A percentile compares a stretch with the other conserved stretches of the same genome.
Evolutionary conservation across 495 filamentous ascomycete genomes (phyloP).

Genomic region (Neurospora sp.): DNA sequence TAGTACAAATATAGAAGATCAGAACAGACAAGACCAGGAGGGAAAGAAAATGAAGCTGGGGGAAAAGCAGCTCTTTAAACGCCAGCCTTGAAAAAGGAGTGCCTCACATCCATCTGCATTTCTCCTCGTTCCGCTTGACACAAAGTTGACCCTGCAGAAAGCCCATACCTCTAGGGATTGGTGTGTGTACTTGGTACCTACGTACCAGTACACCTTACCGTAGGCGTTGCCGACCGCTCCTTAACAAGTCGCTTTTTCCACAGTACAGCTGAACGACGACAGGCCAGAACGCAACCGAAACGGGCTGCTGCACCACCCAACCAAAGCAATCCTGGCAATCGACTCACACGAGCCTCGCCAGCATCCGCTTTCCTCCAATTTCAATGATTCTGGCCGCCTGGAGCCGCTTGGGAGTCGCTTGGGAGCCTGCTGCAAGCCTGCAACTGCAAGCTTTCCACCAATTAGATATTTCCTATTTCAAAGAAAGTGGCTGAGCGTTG

Average conservation of each 20-base stretch:
- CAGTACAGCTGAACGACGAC: not conserved
- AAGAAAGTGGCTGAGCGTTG: slow-evolving; percentile 16
- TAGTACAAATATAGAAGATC: not conserved
- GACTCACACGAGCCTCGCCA: not conserved
- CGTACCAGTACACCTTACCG: not conserved
- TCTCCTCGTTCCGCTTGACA: not conserved
- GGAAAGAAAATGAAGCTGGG: not conserved
- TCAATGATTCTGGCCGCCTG: not conserved
- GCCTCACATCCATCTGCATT: not conserved
- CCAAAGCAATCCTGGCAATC: not conserved
- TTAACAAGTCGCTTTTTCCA: not conserved
- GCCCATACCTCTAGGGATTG: not conserved
- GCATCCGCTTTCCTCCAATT: not conserved
- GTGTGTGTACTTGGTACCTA: not conserved
- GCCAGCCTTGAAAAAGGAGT: not conserved
- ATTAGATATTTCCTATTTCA: slow-evolving; percentile 12
- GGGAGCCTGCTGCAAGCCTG: not conserved
- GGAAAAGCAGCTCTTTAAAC: not conserved
- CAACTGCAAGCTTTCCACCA: slow-evolving; percentile 3
- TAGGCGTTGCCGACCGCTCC: not conserved
- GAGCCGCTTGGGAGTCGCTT: not conserved
- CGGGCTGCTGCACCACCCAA: not conserved
- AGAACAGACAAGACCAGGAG: not conserved
- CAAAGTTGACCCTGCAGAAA: not conserved
- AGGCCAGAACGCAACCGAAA: not conserved